phyloP scores from a whole-genome alignment of 441 rosid species.

The Mallotus repandus region DNA sequence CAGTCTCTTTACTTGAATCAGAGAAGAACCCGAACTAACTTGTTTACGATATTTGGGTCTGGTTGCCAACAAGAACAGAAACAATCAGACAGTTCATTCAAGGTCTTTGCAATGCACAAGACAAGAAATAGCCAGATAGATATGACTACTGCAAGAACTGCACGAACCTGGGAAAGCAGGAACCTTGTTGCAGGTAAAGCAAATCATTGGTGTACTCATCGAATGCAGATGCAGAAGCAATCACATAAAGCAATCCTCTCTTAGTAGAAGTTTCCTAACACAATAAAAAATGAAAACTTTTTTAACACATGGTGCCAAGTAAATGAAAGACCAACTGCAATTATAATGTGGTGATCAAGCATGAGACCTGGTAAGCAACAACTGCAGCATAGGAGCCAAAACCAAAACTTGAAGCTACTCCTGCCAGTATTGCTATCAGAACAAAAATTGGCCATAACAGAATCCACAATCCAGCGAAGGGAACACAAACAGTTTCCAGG shows the following conservation, averaged over 20 bases:
- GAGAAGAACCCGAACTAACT: constrained; percentile 6
- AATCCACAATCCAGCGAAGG: constrained; percentile 31
- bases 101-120: neutral
- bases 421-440: constrained; percentile 18
- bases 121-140: neutral
- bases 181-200: constrained; percentile 31
- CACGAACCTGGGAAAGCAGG: constrained; percentile 27
- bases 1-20: constrained; percentile 17
- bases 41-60: constrained; percentile 28
- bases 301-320: neutral
- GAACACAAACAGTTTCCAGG: constrained; percentile 35
- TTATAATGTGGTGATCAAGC: neutral
- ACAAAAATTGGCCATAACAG: constrained; percentile 35
- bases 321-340: neutral
- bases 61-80: constrained; percentile 18
- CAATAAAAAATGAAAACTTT: neutral
- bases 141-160: neutral
- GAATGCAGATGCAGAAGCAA: constrained; percentile 27
- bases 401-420: constrained; percentile 22
- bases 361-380: constrained; percentile 30
- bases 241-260: constrained; percentile 31
- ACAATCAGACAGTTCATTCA: neutral
- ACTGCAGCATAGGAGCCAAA: constrained; percentile 31
- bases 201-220: constrained; percentile 33
- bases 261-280: constrained; percentile 26